Evolutionary conservation across 805 yeast species (phyloP).

Genomic region (Lachancea meyersii): DNA sequence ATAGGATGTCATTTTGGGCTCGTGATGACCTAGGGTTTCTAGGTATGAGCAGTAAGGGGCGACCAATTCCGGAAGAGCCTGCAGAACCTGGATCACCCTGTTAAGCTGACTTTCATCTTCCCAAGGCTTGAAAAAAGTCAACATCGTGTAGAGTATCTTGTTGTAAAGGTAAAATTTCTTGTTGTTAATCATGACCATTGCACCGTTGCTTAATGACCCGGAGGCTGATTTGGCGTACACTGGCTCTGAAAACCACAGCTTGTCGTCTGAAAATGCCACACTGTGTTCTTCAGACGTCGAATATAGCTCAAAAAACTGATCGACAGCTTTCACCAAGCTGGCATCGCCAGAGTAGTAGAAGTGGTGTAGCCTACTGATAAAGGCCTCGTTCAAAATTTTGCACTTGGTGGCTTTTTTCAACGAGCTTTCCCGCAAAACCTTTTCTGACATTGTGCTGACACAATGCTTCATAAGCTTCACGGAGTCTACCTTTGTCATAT

Average conservation of each 20-base stretch:
- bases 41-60: slow-evolving; percentile 61
- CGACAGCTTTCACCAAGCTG: slow-evolving; percentile 35
- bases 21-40: slow-evolving; percentile 62
- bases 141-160: slow-evolving; percentile 54
- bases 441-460: slow-evolving; percentile 42
- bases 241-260: slow-evolving; percentile 42
- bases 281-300: slow-evolving; percentile 48
- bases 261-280: slow-evolving; percentile 40
- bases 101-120: slow-evolving; percentile 60
- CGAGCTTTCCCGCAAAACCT: slow-evolving; percentile 51
- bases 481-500: slow-evolving; percentile 49
- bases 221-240: slow-evolving; percentile 15
- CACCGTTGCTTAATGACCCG: slow-evolving; percentile 34
- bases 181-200: slow-evolving; percentile 41
- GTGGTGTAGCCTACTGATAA: slow-evolving; percentile 50
- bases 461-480: slow-evolving; percentile 36
- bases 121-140: slow-evolving; percentile 74
- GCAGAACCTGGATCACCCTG: slow-evolving; percentile 46
- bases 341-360: slow-evolving; percentile 40
- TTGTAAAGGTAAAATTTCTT: slow-evolving; percentile 57
- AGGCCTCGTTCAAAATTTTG: slow-evolving; percentile 71
- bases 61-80: slow-evolving; percentile 58
- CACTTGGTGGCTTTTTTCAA: slow-evolving; percentile 67
- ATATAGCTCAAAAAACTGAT: slow-evolving; percentile 43
- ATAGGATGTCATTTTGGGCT: slow-evolving; percentile 72